Evolutionary conservation across 345 rosid genomes (phyloP).

Genomic region (Durio zibethinus): DNA sequence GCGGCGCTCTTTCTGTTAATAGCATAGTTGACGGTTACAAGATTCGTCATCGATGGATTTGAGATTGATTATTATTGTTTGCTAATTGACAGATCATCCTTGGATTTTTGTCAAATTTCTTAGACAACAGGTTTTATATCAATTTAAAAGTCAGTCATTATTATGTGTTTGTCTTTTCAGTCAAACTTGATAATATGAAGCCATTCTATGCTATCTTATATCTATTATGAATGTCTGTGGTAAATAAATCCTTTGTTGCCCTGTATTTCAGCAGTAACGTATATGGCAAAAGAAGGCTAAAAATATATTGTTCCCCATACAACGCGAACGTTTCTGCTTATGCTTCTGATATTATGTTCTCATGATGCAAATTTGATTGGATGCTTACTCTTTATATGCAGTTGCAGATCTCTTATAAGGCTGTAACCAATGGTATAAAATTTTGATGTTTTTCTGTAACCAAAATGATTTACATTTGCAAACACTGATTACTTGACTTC

Average conservation of each 20-base stretch:
- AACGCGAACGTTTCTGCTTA: background rate
- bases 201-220: background rate
- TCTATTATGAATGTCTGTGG: background rate
- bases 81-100: background rate
- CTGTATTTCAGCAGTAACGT: background rate
- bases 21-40: background rate
- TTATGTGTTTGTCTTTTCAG: background rate
- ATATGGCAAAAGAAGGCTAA: background rate
- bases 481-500: constrained; percentile 3
- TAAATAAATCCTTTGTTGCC: background rate
- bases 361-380: background rate
- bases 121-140: background rate
- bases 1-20: background rate
- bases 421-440: background rate
- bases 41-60: background rate
- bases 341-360: background rate
- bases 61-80: background rate
- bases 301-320: background rate
- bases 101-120: background rate
- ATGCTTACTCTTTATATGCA: background rate
- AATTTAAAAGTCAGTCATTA: background rate
- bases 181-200: background rate
- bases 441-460: background rate
- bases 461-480: background rate
- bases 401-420: background rate